These are phyloP conservation scores for Aulographum hederae DNA, from an alignment of 2,329 filamentous ascomycete species.

Conservation along the genomic window DNA sequence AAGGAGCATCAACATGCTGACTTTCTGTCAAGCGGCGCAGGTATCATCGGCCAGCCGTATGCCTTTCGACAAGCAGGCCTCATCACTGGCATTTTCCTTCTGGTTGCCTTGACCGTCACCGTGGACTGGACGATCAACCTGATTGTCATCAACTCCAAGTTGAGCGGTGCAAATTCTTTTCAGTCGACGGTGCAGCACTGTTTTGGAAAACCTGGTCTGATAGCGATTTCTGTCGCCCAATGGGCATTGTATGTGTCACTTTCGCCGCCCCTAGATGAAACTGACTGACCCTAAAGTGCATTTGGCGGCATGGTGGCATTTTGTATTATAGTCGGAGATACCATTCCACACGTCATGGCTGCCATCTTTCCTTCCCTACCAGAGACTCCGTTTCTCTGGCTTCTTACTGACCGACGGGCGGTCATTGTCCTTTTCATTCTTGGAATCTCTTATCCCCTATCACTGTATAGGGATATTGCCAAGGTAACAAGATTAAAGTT, in stretches of 20 bases:
- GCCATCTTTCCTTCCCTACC: conserved; percentile 64
- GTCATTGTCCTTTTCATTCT: conserved; percentile 80
- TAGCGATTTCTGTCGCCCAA: conserved; percentile 82
- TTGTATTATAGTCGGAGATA: conserved; percentile 91
- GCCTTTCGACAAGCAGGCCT: conserved; percentile 89
- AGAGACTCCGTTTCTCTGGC: conserved; percentile 57
- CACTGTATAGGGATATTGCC: conserved; percentile 87
- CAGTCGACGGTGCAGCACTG: conserved; percentile 93
- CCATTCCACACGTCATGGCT: conserved; percentile 74
- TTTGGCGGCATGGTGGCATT: conserved; percentile 99
- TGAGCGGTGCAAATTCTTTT: conserved; percentile 84
- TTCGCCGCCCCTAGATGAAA: neutral
- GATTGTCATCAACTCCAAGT: conserved; percentile 93
- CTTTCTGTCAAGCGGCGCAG: conserved; percentile 31
- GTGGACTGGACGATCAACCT: conserved; percentile 97
- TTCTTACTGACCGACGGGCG: conserved; percentile 63
- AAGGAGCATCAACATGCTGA: conserved; percentile 5
- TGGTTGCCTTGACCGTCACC: conserved; percentile 61
- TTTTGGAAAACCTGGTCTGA: conserved; percentile 71
- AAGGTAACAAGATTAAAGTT: conserved; percentile 40
- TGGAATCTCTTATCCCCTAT: conserved; percentile 76
- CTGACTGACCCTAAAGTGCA: conserved; percentile 31
- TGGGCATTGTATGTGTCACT: conserved; percentile 56
- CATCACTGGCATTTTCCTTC: conserved; percentile 56
- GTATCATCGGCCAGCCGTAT: conserved; percentile 71